Base-by-base conservation (phyloP, 371 early-diverging fungal genomes). In the Mucor racemosus region DNA sequence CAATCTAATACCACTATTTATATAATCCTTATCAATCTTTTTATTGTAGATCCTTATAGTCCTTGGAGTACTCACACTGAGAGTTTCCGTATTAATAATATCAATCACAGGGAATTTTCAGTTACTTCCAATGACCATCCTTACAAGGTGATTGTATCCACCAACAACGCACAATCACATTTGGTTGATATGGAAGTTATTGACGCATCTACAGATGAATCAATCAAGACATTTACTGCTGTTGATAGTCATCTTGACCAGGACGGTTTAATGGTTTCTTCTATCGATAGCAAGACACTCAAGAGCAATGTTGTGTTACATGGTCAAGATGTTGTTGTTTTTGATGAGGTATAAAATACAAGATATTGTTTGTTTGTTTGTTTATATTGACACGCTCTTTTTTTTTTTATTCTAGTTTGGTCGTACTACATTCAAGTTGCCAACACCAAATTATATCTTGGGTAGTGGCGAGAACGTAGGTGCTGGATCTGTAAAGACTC, bases 401-500 rank as follows among this genome's bases (percentile, higher is more conserved):
- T 46, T 46, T 73, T 26, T 26, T 26, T 3, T 26, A 26, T 26
- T 26, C 26, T 26, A 84, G 75, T 79, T 79, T 64, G 84, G 84
- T 44, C 84, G 86, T 59, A 82, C 82, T 1, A 85, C 86, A n/a
- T 79, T 92, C 58, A 76, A 72, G 35, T 65, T 92, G 1, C 90
- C 92, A 17, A 76, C 76, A 46, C 91, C 92, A 15, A 71, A 76
- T 53, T 90, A 86, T 67, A 76, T 72, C 21, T 75, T 77, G 33
- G 69, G 75, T n/a, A 77, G 77, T 19, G 72, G 78, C 5, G 79
- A 81, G 31, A 71, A 76, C 11, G 87, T 76, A 35, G 82, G 76
- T n/a, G 85, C 86, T 0, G 92, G 91, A 17, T 88, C 90, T 19
- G 88, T 98, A 34, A 87, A 86, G 60, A 91, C 97, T 15, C 98